A percentile compares a stretch with the other conserved stretches of the same genome.
These are phyloP conservation scores for Boletus barrowsii DNA, from an alignment of 768 basidiomycete species.

Conservation along the genomic window DNA sequence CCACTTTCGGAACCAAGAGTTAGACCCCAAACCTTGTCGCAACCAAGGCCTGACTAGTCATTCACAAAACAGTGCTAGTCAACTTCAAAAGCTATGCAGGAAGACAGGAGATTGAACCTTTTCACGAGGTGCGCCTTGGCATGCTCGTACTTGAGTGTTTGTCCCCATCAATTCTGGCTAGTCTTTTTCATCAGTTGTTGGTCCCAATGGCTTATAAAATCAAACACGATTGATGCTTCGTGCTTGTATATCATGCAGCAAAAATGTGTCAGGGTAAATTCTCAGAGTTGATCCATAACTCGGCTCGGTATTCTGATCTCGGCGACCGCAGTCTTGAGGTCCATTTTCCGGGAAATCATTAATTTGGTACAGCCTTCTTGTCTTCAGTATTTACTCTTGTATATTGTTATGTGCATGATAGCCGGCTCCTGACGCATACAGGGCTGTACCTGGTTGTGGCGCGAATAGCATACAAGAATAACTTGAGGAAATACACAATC, in stretches of 20 bases:
- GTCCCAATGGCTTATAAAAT: slow-evolving; percentile 99
- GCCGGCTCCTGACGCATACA: slow-evolving; percentile 88
- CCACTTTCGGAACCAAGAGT: slow-evolving; percentile 27
- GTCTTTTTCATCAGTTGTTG: slow-evolving; percentile 98
- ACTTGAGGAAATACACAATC: slow-evolving; percentile 88
- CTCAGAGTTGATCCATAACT: slow-evolving; percentile 96
- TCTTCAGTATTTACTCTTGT: background rate
- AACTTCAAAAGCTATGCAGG: slow-evolving; percentile 99
- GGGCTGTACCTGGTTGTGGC: slow-evolving; percentile 85
- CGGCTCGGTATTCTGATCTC: slow-evolving; percentile 77
- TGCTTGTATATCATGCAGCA: slow-evolving; percentile 94
- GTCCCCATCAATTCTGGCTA: slow-evolving; percentile 26
- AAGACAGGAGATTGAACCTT: slow-evolving; percentile 94
- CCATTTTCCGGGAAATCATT: slow-evolving; percentile 91
- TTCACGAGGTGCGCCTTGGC: slow-evolving; percentile 76
- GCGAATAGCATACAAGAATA: slow-evolving; percentile 85
- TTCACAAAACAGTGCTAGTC: slow-evolving; percentile 88
- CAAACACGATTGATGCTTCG: slow-evolving; percentile 99
- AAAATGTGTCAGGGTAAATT: slow-evolving; percentile 99
- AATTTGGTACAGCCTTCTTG: slow-evolving; percentile 63
- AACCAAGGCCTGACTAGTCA: slow-evolving; percentile 71
- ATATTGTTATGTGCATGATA: slow-evolving; percentile 27
- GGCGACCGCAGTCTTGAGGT: slow-evolving; percentile 91
- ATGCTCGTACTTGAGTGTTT: background rate
- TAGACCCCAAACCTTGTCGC: slow-evolving; percentile 27